Base-by-base conservation (phyloP, 2,329 filamentous ascomycete species). In the Didymella lethalis region DNA sequence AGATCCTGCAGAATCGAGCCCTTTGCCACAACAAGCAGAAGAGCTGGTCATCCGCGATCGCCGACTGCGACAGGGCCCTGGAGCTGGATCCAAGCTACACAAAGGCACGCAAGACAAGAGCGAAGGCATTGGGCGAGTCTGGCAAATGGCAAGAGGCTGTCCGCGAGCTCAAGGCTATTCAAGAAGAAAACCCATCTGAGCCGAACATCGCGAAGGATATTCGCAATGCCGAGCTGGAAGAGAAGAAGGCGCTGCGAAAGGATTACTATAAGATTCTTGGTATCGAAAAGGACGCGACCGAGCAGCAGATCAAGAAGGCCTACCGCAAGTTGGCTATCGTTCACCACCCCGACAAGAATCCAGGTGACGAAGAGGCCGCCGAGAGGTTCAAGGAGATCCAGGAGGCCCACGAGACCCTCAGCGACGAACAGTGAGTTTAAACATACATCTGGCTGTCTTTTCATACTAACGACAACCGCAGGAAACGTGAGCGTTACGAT, bases 191-290 rank as follows among this genome's bases (percentile, higher is more conserved):
- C 67, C 93, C 93, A 2, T 85, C 88, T 63, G 95, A 99, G 76
- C 86, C 88, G 41, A 87, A 85, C 14, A 89, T 98, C 60, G 83
- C 85, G 50, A 93, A 91, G 78, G 95, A 99, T 71, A 87, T 98
- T 44, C 89, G 91, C 57, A 91, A 89, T 70, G 95, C 94, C 1
- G 94, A 99, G 81, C 82, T 97, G 26, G 95, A 99, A 80, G 82
- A 98, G 64, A 99, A 99, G 88, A 98, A 98, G 88, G 91, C 90
- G 77, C 90, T 94, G 80, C 86, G 95, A 62, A 99, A 99, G 80
- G 95, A 99, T 75, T 98, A 97, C 81, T 99, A 99, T 84, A 97
- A 97, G 86, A 97, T 98, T 66, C 87, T 99, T 52, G 91, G 89
- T 6, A 82, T 99, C 8, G 83, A 90, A 57, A 98, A 97, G 83